phyloP scores from a whole-genome alignment of 2,329 filamentous ascomycete genomes.

The Stemphylium beticola region DNA sequence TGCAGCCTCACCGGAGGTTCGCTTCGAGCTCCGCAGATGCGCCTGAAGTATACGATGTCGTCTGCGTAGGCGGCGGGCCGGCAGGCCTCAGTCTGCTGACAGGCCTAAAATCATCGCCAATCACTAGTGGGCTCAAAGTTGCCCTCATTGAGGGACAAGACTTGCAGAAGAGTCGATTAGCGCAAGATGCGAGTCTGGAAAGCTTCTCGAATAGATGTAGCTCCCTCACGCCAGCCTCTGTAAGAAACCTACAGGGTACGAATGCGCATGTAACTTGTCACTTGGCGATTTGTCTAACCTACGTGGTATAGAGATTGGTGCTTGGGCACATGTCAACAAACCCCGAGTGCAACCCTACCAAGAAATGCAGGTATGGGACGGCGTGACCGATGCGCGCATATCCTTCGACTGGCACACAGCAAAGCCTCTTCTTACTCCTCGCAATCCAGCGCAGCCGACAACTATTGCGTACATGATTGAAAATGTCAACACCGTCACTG shows the following conservation, averaged over 20 bases:
- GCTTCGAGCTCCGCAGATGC: slow-evolving; percentile 41
- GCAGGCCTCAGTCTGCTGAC: slow-evolving; percentile 74
- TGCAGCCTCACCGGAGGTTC: slow-evolving; percentile 33
- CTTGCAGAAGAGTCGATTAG: slow-evolving; percentile 70
- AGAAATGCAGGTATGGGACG: slow-evolving; percentile 99
- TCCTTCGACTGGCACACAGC: slow-evolving; percentile 77
- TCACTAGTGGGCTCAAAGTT: slow-evolving; percentile 78
- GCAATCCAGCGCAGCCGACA: slow-evolving; percentile 53
- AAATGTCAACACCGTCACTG: slow-evolving; percentile 86
- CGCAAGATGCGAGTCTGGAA: slow-evolving; percentile 66
- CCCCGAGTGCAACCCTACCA: slow-evolving; percentile 84
- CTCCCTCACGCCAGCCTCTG: slow-evolving; percentile 87
- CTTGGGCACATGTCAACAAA: slow-evolving; percentile 77
- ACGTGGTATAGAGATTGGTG: slow-evolving; percentile 67
- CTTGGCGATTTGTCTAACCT: slow-evolving; percentile 15
- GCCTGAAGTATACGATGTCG: slow-evolving; percentile 87
- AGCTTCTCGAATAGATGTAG: slow-evolving; percentile 93
- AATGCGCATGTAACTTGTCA: neutral
- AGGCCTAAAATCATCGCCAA: slow-evolving; percentile 65
- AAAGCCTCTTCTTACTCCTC: slow-evolving; percentile 43
- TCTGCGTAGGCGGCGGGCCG: slow-evolving; percentile 88
- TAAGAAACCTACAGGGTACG: slow-evolving; percentile 72
- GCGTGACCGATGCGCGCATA: slow-evolving; percentile 83
- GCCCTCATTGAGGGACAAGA: slow-evolving; percentile 92
- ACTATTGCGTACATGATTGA: slow-evolving; percentile 97